Base-by-base conservation (phyloP, 2,329 filamentous ascomycete genomes). In the Aspergillus glaucus region DNA sequence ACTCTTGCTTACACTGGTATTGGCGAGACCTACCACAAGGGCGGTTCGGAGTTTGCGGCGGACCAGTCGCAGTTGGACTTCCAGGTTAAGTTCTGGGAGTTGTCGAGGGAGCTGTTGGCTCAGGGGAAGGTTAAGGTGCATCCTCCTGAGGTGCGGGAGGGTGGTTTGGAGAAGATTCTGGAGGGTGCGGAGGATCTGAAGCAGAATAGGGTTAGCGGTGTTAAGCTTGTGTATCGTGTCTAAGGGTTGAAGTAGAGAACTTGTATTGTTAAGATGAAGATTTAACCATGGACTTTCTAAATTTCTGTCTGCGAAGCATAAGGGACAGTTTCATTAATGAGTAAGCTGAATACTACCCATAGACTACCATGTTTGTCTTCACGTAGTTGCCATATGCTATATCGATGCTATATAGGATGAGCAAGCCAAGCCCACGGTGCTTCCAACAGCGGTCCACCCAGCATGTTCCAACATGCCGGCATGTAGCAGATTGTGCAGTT, bases 181-280 rank as follows among this genome's bases (percentile, higher is more conserved):
- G 68, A 68, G 6, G 73, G 73, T 1, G 28, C 75, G 48, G 59
- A 75, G 44, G 53, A 64, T 43, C 48, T 76, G 55, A 70, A 61
- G 57, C 55, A 69, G 15, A 67, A 66, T 9, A 73, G 70, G 53
- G 68, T 76, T 21, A 73, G 67, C 49, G 73, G 69, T 19, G 57
- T 61, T 47, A 76, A 76, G 62, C 48, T 76, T 50, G 72, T 76
- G n/a, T 75, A 75, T 58, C 36, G 36, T 10, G 36, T 39, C 5
- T 30, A 10, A 10, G 26, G 26, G 1, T 5, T 4, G 10, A 4
- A 6, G 9, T 30, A 9, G 9, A 30, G 9, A 4, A 7, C 7
- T 30, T 5, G 7, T 28, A 9, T 12, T 28, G 26, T 12, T 28
- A 4, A 7, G 1, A 5, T 28, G 4, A 12, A 28, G 10, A 4